These are phyloP conservation scores for Phytophthora vignae DNA, from an alignment of 352 stramenopile species.

Conservation along the genomic window DNA sequence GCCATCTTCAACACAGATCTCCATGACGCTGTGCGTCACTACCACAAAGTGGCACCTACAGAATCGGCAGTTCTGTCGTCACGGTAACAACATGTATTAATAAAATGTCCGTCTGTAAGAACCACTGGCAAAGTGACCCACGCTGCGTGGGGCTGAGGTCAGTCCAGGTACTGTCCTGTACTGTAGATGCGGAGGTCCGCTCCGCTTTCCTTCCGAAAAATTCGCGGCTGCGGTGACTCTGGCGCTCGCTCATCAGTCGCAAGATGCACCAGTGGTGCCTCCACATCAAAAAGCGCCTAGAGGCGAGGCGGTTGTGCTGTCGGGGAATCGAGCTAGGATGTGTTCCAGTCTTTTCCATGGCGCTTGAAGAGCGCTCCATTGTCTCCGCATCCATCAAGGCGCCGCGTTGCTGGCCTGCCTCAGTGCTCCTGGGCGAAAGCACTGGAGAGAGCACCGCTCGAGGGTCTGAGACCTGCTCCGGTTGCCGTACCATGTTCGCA, in stretches of 20 bases:
- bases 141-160: too few species aligned
- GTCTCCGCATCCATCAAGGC: conserved; percentile 21
- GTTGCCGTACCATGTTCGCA: conserved; percentile 18
- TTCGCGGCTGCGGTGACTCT: not conserved
- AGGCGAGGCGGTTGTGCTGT: conserved; percentile 23
- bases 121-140: too few species aligned
- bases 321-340: conserved; percentile 23
- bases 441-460: conserved; percentile 7
- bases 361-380: conserved; percentile 19
- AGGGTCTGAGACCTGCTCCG: conserved; percentile 8
- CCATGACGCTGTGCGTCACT: too few species aligned
- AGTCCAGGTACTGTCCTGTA: too few species aligned
- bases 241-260: conserved; percentile 18
- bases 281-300: not conserved
- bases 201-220: not conserved
- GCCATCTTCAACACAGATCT: too few species aligned
- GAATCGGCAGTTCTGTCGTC: too few species aligned
- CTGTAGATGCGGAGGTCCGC: not conserved
- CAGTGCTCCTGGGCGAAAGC: conserved; percentile 12
- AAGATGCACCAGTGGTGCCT: not conserved
- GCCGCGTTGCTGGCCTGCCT: conserved; percentile 27
- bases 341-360: conserved; percentile 28
- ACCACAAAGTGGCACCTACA: too few species aligned
- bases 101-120: too few species aligned
- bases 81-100: too few species aligned